Base-by-base conservation (phyloP, 352 stramenopile genomes). In the Phytophthora syringae region DNA sequence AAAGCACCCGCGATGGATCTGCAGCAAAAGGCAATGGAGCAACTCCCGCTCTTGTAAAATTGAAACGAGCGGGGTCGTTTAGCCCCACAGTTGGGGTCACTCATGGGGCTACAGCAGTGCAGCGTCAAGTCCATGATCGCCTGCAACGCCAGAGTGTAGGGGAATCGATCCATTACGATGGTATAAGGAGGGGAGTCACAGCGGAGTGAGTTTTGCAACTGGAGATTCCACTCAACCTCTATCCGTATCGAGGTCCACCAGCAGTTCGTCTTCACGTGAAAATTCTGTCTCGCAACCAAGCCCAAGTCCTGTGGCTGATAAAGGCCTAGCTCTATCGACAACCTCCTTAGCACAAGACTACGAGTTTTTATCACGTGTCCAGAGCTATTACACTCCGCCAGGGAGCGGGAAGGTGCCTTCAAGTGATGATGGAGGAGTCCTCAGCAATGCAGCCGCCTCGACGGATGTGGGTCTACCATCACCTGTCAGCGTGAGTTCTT, bases 291-390 rank as follows among this genome's bases (percentile, higher is more conserved):
- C 16, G 36, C 52, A 60, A 16, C 56, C 62, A 30, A 44, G 37
- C 40, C 27, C 51, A 43, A 75, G 47, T 24, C 48, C 52, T 3
- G 12, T 59, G 21, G 45, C 40, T 52, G 15, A 22, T 18, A 64
- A 60, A 42, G 27, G 36, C 9, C 37, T 53, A 13, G 34, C 57
- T 48, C 57, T 51, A 36, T 62, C 58, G 21, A 66, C 64, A 25
- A 69, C 69, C 1, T 74, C 61, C 11, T 64, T 68, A 59, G 55
- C 55, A 12, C 67, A 75, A 58, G 70, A 77, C 24, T 70, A 70
- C 32, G 62, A 82, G 15, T 59, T 77, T 30, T 44, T 66, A 18
- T 71, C 52, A 15, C 54, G 52, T 10, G 40, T 69, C 3, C 62
- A 77, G 13, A 37, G 30, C 3, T 68, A 60, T 58, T 63, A 54